These are phyloP conservation scores for Triglochin maritima DNA, from an alignment of 106 monocot species.

Conservation along the genomic window DNA sequence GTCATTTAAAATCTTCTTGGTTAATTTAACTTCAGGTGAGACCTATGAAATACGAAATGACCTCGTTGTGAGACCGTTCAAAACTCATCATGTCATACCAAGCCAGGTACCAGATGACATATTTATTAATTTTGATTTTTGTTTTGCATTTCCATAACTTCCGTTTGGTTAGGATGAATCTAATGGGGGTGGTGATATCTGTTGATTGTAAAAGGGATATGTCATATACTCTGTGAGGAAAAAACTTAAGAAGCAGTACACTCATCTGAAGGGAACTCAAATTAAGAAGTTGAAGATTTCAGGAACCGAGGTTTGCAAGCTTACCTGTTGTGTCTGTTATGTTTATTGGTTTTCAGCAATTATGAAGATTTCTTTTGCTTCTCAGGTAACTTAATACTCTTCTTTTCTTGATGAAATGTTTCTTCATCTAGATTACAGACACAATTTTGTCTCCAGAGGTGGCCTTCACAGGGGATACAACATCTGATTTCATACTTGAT, in stretches of 20 bases:
- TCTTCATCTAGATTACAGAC: conserved; percentile 69
- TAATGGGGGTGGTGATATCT: too few species aligned
- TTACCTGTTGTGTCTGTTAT: not conserved
- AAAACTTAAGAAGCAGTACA: conserved; percentile 88
- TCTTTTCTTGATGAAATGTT: not conserved
- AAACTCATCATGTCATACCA: conserved; percentile 86
- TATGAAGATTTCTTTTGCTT: not conserved
- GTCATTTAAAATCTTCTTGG: not conserved
- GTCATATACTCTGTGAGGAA: conserved; percentile 81
- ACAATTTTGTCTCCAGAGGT: conserved; percentile 86
- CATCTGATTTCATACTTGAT: conserved; percentile 84
- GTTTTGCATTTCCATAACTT: not conserved
- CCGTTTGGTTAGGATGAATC: too few species aligned
- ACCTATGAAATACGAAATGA: conserved; percentile 96
- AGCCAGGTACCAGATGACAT: conserved; percentile 58
- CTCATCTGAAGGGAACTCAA: conserved; percentile 67
- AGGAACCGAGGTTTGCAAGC: conserved; percentile 62
- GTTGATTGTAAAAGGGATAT: conserved; percentile 57
- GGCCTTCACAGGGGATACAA: conserved; percentile 95
- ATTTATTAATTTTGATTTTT: not conserved
- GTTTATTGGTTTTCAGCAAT: too few species aligned
- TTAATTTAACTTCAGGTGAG: conserved; percentile 44
- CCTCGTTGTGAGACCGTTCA: conserved; percentile 94
- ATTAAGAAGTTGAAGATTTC: conserved; percentile 80
- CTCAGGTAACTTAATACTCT: not conserved